phyloP scores from a whole-genome alignment of 2,329 filamentous ascomycete species.

The Xylaria hypoxylon region DNA sequence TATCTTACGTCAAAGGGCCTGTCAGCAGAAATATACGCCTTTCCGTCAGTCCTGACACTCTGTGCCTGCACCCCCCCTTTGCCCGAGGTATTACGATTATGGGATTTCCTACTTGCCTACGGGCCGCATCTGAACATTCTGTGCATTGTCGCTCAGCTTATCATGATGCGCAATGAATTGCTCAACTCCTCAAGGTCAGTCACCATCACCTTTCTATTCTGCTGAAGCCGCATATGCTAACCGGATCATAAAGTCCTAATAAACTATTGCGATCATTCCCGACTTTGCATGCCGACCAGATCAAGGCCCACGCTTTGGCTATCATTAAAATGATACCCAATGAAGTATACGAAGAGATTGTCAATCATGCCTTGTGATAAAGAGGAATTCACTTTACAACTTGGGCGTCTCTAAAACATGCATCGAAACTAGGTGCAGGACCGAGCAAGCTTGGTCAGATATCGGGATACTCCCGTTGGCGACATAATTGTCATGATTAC shows the following conservation, averaged over 20 bases:
- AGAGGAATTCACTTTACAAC: background rate
- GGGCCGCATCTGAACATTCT: slow-evolving; percentile 94
- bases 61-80: slow-evolving; percentile 96
- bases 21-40: slow-evolving; percentile 94
- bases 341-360: slow-evolving; percentile 89
- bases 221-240: slow-evolving; percentile 17
- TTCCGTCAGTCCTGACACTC: slow-evolving; percentile 92
- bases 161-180: slow-evolving; percentile 87
- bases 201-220: slow-evolving; percentile 16
- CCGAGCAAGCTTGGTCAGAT: background rate
- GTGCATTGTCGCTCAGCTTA: slow-evolving; percentile 94
- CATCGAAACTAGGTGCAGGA: slow-evolving; percentile 1
- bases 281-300: slow-evolving; percentile 81
- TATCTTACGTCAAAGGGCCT: slow-evolving; percentile 89
- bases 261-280: slow-evolving; percentile 91
- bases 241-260: slow-evolving; percentile 75
- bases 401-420: background rate
- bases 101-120: slow-evolving; percentile 98
- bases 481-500: background rate
- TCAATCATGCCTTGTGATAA: slow-evolving; percentile 79
- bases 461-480: background rate
- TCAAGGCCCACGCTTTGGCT: slow-evolving; percentile 85
- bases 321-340: slow-evolving; percentile 92
- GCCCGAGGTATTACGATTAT: slow-evolving; percentile 90
- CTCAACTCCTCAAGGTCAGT: slow-evolving; percentile 83